A percentile compares a stretch with the other conserved stretches of the same genome.
Evolutionary conservation across 768 basidiomycete species (phyloP).

Genomic region (Phallus indusiatus): DNA sequence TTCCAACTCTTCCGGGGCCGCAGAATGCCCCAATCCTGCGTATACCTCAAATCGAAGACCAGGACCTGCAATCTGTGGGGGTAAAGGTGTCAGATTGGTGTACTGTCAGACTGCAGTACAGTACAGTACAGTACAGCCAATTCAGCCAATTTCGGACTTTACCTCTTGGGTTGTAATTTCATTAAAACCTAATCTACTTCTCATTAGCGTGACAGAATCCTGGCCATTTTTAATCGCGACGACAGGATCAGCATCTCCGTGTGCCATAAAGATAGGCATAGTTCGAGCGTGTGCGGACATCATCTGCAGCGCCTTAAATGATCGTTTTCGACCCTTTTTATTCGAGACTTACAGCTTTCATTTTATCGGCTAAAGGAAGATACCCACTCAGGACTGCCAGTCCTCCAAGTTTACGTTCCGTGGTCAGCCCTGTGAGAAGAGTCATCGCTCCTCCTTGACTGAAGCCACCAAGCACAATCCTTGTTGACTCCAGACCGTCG

Average conservation of each 20-base stretch:
- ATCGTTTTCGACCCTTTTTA: neutral
- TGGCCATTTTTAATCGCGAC: slow-evolving; percentile 49
- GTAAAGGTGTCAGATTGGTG: no score
- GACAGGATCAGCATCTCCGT: slow-evolving; percentile 68
- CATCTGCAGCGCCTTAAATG: slow-evolving; percentile 36
- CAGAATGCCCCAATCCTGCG: slow-evolving; percentile 56
- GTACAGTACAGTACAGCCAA: no score
- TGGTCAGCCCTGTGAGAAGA: slow-evolving; percentile 64
- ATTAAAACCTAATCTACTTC: slow-evolving; percentile 41
- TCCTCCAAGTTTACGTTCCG: slow-evolving; percentile 60
- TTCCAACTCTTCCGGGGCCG: slow-evolving; percentile 52
- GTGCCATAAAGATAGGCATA: slow-evolving; percentile 80
- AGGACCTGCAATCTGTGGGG: slow-evolving; percentile 44
- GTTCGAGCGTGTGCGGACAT: slow-evolving; percentile 45
- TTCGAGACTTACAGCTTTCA: slow-evolving; percentile 45
- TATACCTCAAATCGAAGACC: slow-evolving; percentile 52
- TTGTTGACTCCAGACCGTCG: slow-evolving; percentile 49
- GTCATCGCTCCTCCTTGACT: slow-evolving; percentile 78
- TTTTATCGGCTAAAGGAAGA: slow-evolving; percentile 57
- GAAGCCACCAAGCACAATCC: slow-evolving; percentile 84
- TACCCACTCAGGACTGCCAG: slow-evolving; percentile 70
- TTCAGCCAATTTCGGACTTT: no score
- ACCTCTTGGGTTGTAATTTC: slow-evolving; percentile 27
- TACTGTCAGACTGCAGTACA: no score
- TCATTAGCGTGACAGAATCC: slow-evolving; percentile 43